Base-by-base conservation (phyloP, 805 yeast species). In the Priceomyces medius region DNA sequence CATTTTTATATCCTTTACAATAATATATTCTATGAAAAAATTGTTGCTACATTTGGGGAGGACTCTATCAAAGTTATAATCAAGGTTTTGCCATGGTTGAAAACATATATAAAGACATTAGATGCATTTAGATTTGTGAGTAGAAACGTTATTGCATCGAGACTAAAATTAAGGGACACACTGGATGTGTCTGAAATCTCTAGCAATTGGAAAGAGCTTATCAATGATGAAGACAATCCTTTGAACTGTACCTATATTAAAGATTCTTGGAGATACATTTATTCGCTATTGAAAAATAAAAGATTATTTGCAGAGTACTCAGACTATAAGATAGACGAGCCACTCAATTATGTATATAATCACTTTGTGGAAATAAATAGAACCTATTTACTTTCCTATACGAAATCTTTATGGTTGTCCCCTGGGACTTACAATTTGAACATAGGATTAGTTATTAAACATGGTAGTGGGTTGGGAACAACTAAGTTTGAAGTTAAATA, bases 181-280 rank as follows among this genome's bases (percentile, higher is more conserved):
- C 51, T 57, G 43, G 41, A 48, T 4, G 26, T 21, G 2, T 51
- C 51, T 34, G 50, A 27, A 7, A 17, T 16, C 14, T 20, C 16
- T n/a, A 14, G 7, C 14, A 38, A 43, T 7, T 32, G 16, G 27
- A 26, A 37, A 20, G 40, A 35, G 23, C 37, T 20, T 31, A 18
- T 20, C 8, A 31, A 17, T 18, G 42, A 20, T 14, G 46, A 28
- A 10, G 28, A 35, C 39, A 54, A 52, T 37, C 55, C 57, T 5
- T 48, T 63, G 13, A 48, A 64, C 40, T 50, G 54, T 18, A 44
- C 48, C 41, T 76, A 53, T 45, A 54, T 77, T 10, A 65, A 63
- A 41, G 83, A 78, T 55, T 75, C 81, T 0, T 81, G 85, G 84
- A 66, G 62, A 46, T 59, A 80, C 20, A 63, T 79, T 1, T 77